These are phyloP conservation scores for Aspergillus saccharolyticus DNA, from an alignment of 495 filamentous ascomycete species.

Conservation along the genomic window DNA sequence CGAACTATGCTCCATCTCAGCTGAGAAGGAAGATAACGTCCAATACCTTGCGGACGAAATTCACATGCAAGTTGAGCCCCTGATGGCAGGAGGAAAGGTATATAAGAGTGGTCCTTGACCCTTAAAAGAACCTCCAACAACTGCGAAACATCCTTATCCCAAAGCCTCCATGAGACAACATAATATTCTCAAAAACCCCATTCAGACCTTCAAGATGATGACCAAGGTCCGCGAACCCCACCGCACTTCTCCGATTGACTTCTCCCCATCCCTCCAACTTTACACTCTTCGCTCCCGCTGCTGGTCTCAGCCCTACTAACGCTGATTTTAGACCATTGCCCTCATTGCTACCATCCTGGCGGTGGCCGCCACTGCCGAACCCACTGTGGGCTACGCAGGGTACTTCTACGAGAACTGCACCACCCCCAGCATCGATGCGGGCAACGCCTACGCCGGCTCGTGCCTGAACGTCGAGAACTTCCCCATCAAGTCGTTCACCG, in stretches of 20 bases:
- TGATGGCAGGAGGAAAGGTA: background rate
- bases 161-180: no score
- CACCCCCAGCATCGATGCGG: constrained; percentile 8
- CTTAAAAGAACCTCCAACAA: background rate
- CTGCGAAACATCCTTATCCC: background rate
- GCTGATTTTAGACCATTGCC: background rate
- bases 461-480: constrained; percentile 22
- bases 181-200: no score
- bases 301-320: background rate
- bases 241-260: background rate
- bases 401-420: constrained; percentile 13
- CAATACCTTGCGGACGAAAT: background rate
- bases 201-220: background rate
- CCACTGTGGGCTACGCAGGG: constrained; percentile 17
- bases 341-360: constrained; percentile 8
- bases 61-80: background rate
- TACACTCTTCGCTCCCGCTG: background rate
- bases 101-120: background rate
- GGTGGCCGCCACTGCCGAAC: constrained; percentile 5
- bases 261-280: background rate
- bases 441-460: constrained; percentile 13
- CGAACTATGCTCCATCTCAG: background rate
- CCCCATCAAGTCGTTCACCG: constrained; percentile 21
- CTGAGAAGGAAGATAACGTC: background rate
- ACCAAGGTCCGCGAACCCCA: background rate